phyloP scores from a whole-genome alignment of 257 asterid species.

The Apocynum venetum region DNA sequence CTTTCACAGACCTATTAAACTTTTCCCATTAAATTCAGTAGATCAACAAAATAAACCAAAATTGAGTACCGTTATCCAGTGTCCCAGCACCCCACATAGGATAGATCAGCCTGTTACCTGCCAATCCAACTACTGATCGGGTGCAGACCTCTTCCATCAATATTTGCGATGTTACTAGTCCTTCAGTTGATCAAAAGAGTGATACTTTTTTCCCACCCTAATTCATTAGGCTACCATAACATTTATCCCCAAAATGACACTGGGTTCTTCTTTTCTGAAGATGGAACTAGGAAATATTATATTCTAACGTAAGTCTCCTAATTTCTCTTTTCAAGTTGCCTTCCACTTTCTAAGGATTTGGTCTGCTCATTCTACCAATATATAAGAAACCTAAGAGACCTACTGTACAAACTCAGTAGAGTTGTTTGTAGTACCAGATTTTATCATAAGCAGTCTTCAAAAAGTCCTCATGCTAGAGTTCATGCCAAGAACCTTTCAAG shows the following conservation, averaged over 20 bases:
- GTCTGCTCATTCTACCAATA: background rate
- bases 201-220: background rate
- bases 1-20: background rate
- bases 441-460: too few relatives aligned
- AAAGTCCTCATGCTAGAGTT: background rate
- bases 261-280: background rate
- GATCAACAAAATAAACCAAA: background rate
- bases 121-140: background rate
- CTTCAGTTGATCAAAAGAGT: constrained; percentile 1
- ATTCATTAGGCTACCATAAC: background rate
- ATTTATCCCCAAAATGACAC: background rate
- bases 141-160: background rate
- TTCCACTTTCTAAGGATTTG: background rate
- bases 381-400: background rate
- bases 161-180: background rate
- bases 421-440: background rate
- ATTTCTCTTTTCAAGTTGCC: background rate
- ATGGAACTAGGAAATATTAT: background rate
- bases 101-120: background rate
- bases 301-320: background rate
- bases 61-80: background rate
- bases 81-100: background rate
- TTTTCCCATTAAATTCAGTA: background rate
- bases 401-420: background rate
- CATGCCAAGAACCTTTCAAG: background rate